Evolutionary conservation across 1,284 basidiomycete species (phyloP).

Genomic region (Vanrija sp.): DNA sequence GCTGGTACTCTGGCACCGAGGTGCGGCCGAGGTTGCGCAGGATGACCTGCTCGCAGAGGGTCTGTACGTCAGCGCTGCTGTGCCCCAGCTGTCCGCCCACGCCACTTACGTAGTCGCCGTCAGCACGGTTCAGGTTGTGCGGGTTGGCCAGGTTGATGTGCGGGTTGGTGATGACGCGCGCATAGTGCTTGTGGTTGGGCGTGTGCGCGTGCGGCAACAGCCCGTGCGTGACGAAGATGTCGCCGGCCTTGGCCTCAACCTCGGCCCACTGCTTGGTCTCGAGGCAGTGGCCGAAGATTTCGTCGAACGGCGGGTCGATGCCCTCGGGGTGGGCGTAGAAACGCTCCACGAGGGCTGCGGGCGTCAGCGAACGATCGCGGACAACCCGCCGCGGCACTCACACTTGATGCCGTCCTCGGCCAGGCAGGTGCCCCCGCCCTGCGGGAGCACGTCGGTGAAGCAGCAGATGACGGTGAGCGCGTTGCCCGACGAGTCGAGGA

Average conservation of each 20-base stretch:
- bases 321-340: slow-evolving; percentile 31
- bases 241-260: slow-evolving; percentile 26
- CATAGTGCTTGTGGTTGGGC: slow-evolving; percentile 30
- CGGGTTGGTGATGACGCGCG: slow-evolving; percentile 35
- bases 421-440: slow-evolving; percentile 27
- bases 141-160: slow-evolving; percentile 30
- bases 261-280: slow-evolving; percentile 10
- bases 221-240: slow-evolving; percentile 30
- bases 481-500: slow-evolving; percentile 30
- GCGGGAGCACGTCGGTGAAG: slow-evolving; percentile 27
- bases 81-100: not conserved
- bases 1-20: slow-evolving; percentile 27
- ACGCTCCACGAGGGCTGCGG: slow-evolving; percentile 17
- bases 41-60: slow-evolving; percentile 35
- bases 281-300: slow-evolving; percentile 17
- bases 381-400: slow-evolving; percentile 1
- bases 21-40: slow-evolving; percentile 25
- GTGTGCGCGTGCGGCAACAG: slow-evolving; percentile 28
- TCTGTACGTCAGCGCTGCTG: slow-evolving; percentile 13
- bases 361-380: not conserved
- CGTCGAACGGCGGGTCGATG: slow-evolving; percentile 25
- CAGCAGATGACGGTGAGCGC: slow-evolving; percentile 32
- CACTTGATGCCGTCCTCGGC: slow-evolving; percentile 28
- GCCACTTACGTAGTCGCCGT: slow-evolving; percentile 29
- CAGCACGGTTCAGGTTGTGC: slow-evolving; percentile 29